Evolutionary conservation across 2,329 filamentous ascomycete species (phyloP), one percentile per base, ranked within the genome.

Genomic region (Clarireedia monteithiana): DNA sequence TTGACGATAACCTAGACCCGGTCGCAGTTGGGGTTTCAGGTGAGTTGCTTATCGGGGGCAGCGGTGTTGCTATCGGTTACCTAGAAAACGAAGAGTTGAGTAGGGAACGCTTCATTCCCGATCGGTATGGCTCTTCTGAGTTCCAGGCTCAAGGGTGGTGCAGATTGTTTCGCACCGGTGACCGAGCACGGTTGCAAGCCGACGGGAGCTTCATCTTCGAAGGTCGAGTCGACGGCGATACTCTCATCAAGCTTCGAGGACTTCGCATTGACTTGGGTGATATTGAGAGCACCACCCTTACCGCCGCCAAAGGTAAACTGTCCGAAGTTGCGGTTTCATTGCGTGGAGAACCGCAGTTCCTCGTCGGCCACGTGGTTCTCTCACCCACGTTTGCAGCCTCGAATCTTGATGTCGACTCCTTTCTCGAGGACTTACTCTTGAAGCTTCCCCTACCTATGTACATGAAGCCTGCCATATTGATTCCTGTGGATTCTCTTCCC

Each of bases 211-310:
- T 73, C 12, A 55, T 66, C 4, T 64, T 71, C 51, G 44, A 65
- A 5, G 67, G 67, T 5, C 67, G 71, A 4, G 66, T 70, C n/a
- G 59, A 48, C 20, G 68, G 67, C 10, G 70, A 74, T 54, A 65
- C 63, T 4, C 67, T 70, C 39, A 60, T 73, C 50, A 74, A 74
- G 59, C 56, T 74, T 1, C 62, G 68, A 7, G 73, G 72, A 0
- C 27, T 71, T 23, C 66, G 73, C 4, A 71, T 76, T 24, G 74
- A 78, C 12, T 61, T 77, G 0, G 60, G 63, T 17, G 75, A 77
- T 15, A 70, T 78, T 17, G 71, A 72, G 50, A 57, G 56, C 3
- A 58, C 55, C 9, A 67, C 74, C 44, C 20, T 59, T 0, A 56
- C 58, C 15, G 61, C 68, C 0, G 50, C 58, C 2, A 64, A 67